A percentile compares a stretch with the other conserved stretches of the same genome.
phyloP scores from a whole-genome alignment of 2,329 filamentous ascomycete genomes.

The Curvularia verruculosa region DNA sequence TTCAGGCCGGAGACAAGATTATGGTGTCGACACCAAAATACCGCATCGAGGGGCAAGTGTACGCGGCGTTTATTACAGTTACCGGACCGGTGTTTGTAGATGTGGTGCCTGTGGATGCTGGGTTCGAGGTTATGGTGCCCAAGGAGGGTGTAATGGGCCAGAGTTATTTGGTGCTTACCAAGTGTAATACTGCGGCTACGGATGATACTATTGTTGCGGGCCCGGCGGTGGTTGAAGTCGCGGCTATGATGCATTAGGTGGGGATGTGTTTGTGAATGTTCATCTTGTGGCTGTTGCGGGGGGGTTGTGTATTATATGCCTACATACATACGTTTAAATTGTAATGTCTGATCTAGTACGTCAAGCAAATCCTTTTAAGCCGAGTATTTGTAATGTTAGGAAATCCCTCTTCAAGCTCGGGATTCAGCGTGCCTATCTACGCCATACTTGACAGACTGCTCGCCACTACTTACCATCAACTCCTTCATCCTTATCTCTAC shows the following conservation, averaged over 20 bases:
- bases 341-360: not conserved
- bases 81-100: constrained; percentile 31
- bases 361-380: not conserved
- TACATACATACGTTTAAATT: not conserved
- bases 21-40: constrained; percentile 23
- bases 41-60: constrained; percentile 29
- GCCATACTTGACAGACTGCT: too few species aligned
- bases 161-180: constrained; percentile 35
- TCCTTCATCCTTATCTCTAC: too few species aligned
- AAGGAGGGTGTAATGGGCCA: constrained; percentile 33
- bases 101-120: constrained; percentile 20
- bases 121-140: constrained; percentile 27
- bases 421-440: too few species aligned
- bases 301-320: not conserved
- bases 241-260: constrained; percentile 6
- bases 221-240: constrained; percentile 32
- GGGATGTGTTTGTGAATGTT: not conserved
- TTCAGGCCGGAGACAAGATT: constrained; percentile 26
- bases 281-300: not conserved
- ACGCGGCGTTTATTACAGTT: constrained; percentile 34
- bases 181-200: constrained; percentile 32
- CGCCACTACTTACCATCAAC: too few species aligned
- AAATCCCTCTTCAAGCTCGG: not conserved
- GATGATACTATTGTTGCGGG: constrained; percentile 36
- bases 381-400: not conserved